phyloP scores from a whole-genome alignment of 768 basidiomycete species.

The Dendrothele bispora region DNA sequence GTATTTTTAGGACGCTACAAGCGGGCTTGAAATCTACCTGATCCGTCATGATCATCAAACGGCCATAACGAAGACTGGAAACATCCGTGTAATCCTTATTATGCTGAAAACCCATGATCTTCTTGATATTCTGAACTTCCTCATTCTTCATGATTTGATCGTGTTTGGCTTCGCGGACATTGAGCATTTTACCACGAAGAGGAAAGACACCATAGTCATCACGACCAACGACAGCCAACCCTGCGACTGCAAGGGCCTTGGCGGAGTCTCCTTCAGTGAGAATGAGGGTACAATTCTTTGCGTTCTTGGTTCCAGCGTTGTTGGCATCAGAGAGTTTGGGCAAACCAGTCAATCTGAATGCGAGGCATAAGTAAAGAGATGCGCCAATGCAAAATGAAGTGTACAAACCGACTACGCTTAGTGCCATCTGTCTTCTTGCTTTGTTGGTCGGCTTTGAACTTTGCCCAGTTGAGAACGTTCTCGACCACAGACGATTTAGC shows the following conservation, averaged over 20 bases:
- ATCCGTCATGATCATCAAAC: slow-evolving; percentile 99
- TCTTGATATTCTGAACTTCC: slow-evolving; percentile 96
- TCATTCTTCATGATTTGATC: slow-evolving; percentile 98
- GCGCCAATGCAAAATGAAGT: neutral
- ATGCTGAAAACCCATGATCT: slow-evolving; percentile 95
- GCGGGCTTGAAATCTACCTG: slow-evolving; percentile 66
- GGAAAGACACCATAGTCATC: slow-evolving; percentile 99
- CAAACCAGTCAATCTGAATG: slow-evolving; percentile 77
- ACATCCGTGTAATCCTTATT: slow-evolving; percentile 81
- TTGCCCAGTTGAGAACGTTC: slow-evolving; percentile 92
- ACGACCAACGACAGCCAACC: slow-evolving; percentile 91
- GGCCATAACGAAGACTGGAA: slow-evolving; percentile 81
- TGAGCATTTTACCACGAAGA: slow-evolving; percentile 92
- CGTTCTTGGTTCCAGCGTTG: slow-evolving; percentile 87
- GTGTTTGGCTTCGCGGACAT: slow-evolving; percentile 94
- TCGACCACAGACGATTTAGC: slow-evolving; percentile 88
- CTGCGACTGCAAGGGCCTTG: slow-evolving; percentile 93
- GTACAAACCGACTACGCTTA: slow-evolving; percentile 76
- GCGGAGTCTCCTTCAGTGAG: slow-evolving; percentile 99
- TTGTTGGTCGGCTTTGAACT: slow-evolving; percentile 94
- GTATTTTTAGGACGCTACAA: neutral
- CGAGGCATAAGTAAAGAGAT: neutral
- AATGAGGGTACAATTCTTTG: slow-evolving; percentile 87
- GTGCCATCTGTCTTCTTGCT: slow-evolving; percentile 94
- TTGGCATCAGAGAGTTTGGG: slow-evolving; percentile 96